Conservation (phyloP, 1,284 basidiomycete species). For the Malassezia nana region DNA sequence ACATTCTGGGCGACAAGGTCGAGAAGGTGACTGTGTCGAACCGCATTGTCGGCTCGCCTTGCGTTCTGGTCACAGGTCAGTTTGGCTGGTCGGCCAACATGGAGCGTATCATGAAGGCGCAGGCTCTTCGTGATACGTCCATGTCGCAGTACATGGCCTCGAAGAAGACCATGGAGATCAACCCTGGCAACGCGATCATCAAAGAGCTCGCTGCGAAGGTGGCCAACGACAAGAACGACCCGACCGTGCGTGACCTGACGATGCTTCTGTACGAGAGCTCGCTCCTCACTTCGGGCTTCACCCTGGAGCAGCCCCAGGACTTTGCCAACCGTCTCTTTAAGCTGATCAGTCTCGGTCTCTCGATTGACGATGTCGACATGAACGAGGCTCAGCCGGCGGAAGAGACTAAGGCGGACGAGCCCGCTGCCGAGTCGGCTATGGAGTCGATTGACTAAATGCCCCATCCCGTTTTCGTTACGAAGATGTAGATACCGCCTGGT, state of each 20-base stretch:
- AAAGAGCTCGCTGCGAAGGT: slow-evolving; percentile 93
- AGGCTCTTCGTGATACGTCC: slow-evolving; percentile 92
- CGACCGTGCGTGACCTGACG: slow-evolving; percentile 87
- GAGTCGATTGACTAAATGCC: slow-evolving; percentile 45
- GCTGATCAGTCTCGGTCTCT: slow-evolving; percentile 70
- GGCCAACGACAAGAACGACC: slow-evolving; percentile 87
- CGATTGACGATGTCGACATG: slow-evolving; percentile 50
- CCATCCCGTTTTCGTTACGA: neutral
- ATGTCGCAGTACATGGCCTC: slow-evolving; percentile 93
- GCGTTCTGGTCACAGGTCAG: slow-evolving; percentile 71
- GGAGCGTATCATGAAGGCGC: slow-evolving; percentile 99
- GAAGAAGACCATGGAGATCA: slow-evolving; percentile 98
- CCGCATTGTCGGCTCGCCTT: slow-evolving; percentile 54
- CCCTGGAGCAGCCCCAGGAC: slow-evolving; percentile 84
- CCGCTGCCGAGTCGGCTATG: slow-evolving; percentile 44
- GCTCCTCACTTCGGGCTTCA: slow-evolving; percentile 64
- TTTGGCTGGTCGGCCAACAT: slow-evolving; percentile 99
- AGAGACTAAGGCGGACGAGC: slow-evolving; percentile 29
- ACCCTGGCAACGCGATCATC: slow-evolving; percentile 85
- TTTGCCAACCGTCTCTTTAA: slow-evolving; percentile 94
- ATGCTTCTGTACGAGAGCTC: slow-evolving; percentile 94
- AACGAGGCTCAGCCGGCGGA: slow-evolving; percentile 19
- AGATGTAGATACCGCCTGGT: slow-evolving; percentile 2
- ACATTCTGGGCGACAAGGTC: slow-evolving; percentile 96
- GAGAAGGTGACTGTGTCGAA: slow-evolving; percentile 99